Percentiles rank a stretch among this genome's conserved stretches.
These are phyloP conservation scores for Penicillium janthinellum DNA, from an alignment of 2,329 filamentous ascomycete genomes.

Conservation along the genomic window DNA sequence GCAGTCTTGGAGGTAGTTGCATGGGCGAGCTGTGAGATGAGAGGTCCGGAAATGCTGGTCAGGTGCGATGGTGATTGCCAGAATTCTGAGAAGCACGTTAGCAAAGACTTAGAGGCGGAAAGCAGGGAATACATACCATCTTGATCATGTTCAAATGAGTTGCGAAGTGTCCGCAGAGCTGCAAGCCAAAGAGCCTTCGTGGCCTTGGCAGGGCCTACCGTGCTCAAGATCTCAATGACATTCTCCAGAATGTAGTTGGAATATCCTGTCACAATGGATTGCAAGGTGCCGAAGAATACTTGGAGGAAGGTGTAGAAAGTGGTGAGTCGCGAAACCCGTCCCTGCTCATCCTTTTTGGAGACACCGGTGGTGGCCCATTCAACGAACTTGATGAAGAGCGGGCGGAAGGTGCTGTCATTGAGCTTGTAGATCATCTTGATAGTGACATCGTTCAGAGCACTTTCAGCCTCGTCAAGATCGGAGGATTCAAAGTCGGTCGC, in stretches of 20 bases:
- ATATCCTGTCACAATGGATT: slow-evolving; percentile 93
- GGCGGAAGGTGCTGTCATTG: slow-evolving; percentile 90
- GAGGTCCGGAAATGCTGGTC: slow-evolving; percentile 65
- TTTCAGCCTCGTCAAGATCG: slow-evolving; percentile 62
- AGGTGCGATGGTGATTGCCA: slow-evolving; percentile 94
- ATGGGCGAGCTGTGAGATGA: slow-evolving; percentile 67
- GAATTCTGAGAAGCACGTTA: slow-evolving; percentile 58
- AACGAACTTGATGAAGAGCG: slow-evolving; percentile 82
- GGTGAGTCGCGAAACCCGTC: slow-evolving; percentile 65
- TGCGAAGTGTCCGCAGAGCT: slow-evolving; percentile 70
- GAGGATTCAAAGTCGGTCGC: slow-evolving; percentile 47
- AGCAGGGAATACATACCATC: slow-evolving; percentile 56
- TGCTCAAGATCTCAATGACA: slow-evolving; percentile 63
- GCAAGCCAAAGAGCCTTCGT: slow-evolving; percentile 67
- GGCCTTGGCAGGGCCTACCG: slow-evolving; percentile 41
- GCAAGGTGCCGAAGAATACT: slow-evolving; percentile 79
- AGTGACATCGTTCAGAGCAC: slow-evolving; percentile 66
- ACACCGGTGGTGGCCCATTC: slow-evolving; percentile 72
- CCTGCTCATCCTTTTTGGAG: slow-evolving; percentile 62
- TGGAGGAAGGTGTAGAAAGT: slow-evolving; percentile 81
- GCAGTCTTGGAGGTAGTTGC: slow-evolving; percentile 42
- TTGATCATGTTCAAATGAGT: slow-evolving; percentile 84
- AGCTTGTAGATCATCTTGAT: slow-evolving; percentile 96
- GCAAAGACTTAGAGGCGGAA: slow-evolving; percentile 9
- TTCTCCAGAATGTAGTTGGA: slow-evolving; percentile 81